Evolutionary conservation across 345 rosid genomes (phyloP).

Genomic region (Aethionema arabicum): DNA sequence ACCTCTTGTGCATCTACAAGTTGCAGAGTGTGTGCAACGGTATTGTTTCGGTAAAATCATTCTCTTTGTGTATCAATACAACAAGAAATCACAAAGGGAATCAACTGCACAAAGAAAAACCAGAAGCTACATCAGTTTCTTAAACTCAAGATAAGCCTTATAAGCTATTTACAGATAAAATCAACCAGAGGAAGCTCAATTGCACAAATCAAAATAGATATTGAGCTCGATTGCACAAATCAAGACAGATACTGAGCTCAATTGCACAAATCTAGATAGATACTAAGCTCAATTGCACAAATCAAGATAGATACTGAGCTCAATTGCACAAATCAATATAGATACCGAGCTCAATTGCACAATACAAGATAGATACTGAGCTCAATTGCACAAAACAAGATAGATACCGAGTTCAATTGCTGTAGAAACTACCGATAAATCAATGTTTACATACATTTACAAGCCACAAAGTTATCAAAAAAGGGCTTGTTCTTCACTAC

Average conservation of each 20-base stretch:
- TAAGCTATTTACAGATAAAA: too few species aligned
- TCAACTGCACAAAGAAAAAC: constrained; percentile 11
- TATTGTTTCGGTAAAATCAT: constrained; percentile 89
- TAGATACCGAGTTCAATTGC: neutral
- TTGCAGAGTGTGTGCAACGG: constrained; percentile 90
- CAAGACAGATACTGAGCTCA: too few species aligned
- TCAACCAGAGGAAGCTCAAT: too few species aligned
- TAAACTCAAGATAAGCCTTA: neutral
- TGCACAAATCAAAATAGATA: too few species aligned
- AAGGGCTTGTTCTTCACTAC: constrained; percentile 8
- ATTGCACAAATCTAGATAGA: too few species aligned
- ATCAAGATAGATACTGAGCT: too few species aligned
- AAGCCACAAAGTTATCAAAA: constrained; percentile 11
- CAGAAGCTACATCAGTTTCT: constrained; percentile 10
- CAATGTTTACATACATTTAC: constrained; percentile 4
- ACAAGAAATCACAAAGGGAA: constrained; percentile 17
- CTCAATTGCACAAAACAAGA: neutral
- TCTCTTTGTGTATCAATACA: constrained; percentile 18
- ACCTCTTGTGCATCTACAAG: constrained; percentile 85
- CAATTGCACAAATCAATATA: too few species aligned
- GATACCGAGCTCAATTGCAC: too few species aligned
- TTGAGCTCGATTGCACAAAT: too few species aligned
- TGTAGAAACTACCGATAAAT: neutral
- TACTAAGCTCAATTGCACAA: too few species aligned
- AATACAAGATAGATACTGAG: neutral